Conservation (phyloP, 495 filamentous ascomycete genomes). For the Aspergillus ellipticus region DNA sequence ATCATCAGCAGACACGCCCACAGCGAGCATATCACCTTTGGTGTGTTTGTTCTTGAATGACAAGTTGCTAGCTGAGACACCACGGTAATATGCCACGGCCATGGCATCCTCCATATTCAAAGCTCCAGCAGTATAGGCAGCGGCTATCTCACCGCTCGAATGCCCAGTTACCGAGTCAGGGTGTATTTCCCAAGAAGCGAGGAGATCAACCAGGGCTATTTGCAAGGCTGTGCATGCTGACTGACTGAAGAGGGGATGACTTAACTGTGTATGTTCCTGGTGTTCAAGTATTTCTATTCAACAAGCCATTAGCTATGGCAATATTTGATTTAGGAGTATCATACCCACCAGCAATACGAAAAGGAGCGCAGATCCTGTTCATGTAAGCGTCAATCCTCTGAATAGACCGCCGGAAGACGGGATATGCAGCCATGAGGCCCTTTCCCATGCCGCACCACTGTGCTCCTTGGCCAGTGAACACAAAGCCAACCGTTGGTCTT, state of each 20-base stretch:
- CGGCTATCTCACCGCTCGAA: slow-evolving; percentile 41
- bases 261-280: neutral
- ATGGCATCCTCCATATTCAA: slow-evolving; percentile 26
- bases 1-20: slow-evolving; percentile 26
- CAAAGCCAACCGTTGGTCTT: slow-evolving; percentile 20
- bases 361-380: slow-evolving; percentile 10
- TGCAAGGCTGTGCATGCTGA: slow-evolving; percentile 38
- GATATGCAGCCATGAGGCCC: slow-evolving; percentile 24
- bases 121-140: slow-evolving; percentile 33
- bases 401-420: slow-evolving; percentile 22
- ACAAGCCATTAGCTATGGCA: neutral
- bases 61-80: slow-evolving; percentile 19
- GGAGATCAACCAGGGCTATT: slow-evolving; percentile 31
- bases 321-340: neutral
- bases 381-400: slow-evolving; percentile 15
- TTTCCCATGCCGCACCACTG: slow-evolving; percentile 40
- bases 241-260: slow-evolving; percentile 22
- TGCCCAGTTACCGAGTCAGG: slow-evolving; percentile 35
- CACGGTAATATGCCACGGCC: slow-evolving; percentile 36
- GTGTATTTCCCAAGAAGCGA: slow-evolving; percentile 29
- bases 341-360: slow-evolving; percentile 4
- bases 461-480: slow-evolving; percentile 43
- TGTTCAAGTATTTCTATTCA: neutral
- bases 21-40: slow-evolving; percentile 37
- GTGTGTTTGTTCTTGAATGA: neutral